Evolutionary conservation across 306 rosid species (phyloP).

Genomic region (Fragaria iinumae): DNA sequence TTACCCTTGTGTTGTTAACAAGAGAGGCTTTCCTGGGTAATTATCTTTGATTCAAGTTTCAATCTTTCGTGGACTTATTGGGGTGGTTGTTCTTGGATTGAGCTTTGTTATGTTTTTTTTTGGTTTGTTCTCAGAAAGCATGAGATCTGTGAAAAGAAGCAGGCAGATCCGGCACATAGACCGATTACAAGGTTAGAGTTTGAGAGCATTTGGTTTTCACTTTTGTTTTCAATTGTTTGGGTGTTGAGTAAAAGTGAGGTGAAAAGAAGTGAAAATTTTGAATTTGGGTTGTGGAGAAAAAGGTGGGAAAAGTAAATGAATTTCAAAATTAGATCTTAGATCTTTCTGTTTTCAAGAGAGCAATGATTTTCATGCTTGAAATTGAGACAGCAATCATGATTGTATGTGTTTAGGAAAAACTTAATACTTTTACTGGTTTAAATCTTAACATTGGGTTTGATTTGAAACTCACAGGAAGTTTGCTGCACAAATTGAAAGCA

Average conservation of each 20-base stretch:
- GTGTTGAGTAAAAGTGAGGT: conserved; percentile 3
- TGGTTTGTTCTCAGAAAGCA: conserved; percentile 43
- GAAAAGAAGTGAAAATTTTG: conserved; percentile 19
- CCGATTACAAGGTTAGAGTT: conserved; percentile 79
- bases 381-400: background rate
- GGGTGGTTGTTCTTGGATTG: conserved; percentile 6
- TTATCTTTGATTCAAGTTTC: background rate
- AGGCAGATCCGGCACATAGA: conserved; percentile 81
- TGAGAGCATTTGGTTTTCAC: conserved; percentile 4
- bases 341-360: conserved; percentile 12
- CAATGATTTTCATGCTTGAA: background rate
- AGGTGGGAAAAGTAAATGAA: conserved; percentile 12
- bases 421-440: background rate
- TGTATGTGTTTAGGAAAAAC: background rate
- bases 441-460: background rate
- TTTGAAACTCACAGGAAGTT: conserved; percentile 57
- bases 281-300: background rate
- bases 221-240: background rate
- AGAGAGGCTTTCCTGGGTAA: conserved; percentile 75
- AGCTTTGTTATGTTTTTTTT: background rate
- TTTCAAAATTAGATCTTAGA: conserved; percentile 11
- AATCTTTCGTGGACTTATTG: background rate
- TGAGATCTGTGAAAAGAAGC: conserved; percentile 71
- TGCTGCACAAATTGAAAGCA: conserved; percentile 75
- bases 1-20: conserved; percentile 82